phyloP scores from a whole-genome alignment of 2,329 filamentous ascomycete genomes.

The Bipolaris gigantea region DNA sequence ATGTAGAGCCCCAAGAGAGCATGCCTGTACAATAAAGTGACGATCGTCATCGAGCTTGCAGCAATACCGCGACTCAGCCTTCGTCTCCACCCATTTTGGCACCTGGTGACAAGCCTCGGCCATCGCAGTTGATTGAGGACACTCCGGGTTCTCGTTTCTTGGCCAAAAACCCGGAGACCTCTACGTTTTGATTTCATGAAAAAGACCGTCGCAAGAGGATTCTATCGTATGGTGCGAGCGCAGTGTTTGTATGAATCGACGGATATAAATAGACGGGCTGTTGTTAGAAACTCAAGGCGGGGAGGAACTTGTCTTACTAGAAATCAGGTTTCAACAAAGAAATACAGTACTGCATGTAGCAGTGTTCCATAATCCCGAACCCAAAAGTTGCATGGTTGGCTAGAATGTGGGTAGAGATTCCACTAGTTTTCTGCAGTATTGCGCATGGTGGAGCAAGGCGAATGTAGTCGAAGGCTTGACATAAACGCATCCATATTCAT shows the following conservation, averaged over 20 bases:
- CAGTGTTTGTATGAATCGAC: background rate
- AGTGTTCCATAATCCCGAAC: background rate
- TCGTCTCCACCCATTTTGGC: background rate
- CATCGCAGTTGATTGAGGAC: background rate
- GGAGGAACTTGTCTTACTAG: background rate
- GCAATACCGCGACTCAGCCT: background rate
- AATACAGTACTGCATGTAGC: background rate
- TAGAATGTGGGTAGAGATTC: background rate
- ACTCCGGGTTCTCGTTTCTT: background rate
- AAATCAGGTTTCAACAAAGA: background rate
- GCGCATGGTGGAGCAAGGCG: background rate
- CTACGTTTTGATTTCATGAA: too few relatives aligned
- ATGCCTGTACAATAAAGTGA: background rate
- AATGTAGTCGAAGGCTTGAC: background rate
- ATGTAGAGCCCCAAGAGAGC: background rate
- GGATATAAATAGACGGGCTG: background rate
- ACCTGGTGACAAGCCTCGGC: background rate
- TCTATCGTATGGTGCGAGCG: background rate
- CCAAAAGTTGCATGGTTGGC: background rate
- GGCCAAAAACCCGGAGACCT: background rate
- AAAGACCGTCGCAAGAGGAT: background rate
- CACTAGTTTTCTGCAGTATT: background rate
- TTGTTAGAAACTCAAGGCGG: background rate
- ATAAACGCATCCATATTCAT: background rate
- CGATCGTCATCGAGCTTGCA: background rate